A percentile compares a stretch with the other conserved stretches of the same genome.
Conservation (phyloP, 208 protist genomes). For the Acanthamoeba quina region DNA sequence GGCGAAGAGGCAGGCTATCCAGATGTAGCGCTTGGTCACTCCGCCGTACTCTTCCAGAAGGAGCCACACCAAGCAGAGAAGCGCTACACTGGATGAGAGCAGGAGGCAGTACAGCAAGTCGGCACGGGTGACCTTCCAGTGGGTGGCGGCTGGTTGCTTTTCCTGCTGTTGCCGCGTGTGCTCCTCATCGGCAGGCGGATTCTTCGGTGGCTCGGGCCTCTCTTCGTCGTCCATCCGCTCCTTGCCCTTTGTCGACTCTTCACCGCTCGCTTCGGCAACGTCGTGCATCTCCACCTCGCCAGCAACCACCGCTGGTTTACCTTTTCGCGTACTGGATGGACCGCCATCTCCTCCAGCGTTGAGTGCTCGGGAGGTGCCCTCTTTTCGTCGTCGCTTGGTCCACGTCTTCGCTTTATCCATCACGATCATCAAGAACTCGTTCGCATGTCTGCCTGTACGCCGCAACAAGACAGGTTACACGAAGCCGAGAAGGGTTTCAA, state of each 20-base stretch:
- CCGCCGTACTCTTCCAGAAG: slow-evolving; percentile 19
- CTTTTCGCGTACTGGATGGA: neutral
- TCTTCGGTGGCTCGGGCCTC: neutral
- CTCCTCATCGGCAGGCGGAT: neutral
- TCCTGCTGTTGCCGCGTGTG: neutral
- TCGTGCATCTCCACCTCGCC: neutral
- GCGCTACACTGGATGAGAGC: neutral
- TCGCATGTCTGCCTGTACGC: neutral
- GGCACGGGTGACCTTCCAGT: neutral
- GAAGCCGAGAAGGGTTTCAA: neutral
- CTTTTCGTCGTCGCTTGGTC: neutral
- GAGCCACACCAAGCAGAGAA: slow-evolving; percentile 20
- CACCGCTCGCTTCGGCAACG: neutral
- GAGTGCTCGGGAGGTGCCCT: neutral
- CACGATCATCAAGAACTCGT: neutral
- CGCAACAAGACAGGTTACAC: neutral
- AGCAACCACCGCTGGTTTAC: neutral
- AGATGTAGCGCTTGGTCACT: slow-evolving; percentile 53
- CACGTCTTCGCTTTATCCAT: neutral
- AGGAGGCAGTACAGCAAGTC: slow-evolving; percentile 30
- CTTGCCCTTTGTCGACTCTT: neutral
- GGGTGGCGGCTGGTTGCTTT: neutral
- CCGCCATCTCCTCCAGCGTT: neutral
- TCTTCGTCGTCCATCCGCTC: neutral
- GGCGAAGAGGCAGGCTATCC: slow-evolving; percentile 58